phyloP scores from a whole-genome alignment of 805 yeast genomes.

The Ogataea chonburiensis region DNA sequence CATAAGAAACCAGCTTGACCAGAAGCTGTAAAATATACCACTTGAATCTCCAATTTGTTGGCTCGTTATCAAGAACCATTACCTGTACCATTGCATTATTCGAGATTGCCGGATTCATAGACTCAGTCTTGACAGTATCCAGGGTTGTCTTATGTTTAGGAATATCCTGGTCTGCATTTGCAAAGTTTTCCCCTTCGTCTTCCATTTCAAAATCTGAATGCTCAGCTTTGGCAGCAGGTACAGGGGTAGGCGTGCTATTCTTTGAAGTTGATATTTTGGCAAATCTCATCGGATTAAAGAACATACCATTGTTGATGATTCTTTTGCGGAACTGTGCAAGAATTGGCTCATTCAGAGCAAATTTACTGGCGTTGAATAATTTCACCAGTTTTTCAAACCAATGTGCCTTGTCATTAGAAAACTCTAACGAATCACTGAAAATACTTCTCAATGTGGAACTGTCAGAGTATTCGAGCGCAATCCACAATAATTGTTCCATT shows the following conservation, averaged over 20 bases:
- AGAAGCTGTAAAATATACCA: slow-evolving; percentile 46
- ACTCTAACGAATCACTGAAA: slow-evolving; percentile 25
- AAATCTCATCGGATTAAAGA: slow-evolving; percentile 21
- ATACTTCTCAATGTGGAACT: slow-evolving; percentile 22
- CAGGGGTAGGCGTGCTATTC: slow-evolving; percentile 6
- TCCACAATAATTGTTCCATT: slow-evolving; percentile 32
- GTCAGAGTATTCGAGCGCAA: slow-evolving; percentile 32
- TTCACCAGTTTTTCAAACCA: slow-evolving; percentile 33
- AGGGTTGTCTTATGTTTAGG: slow-evolving; percentile 15
- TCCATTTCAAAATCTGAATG: slow-evolving; percentile 19
- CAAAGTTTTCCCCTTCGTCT: slow-evolving; percentile 25
- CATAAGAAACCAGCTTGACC: slow-evolving; percentile 40
- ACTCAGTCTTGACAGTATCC: slow-evolving; percentile 1
- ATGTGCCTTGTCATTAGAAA: slow-evolving; percentile 18
- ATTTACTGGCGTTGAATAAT: slow-evolving; percentile 28
- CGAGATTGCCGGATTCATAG: slow-evolving; percentile 4
- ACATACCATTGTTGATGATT: slow-evolving; percentile 33
- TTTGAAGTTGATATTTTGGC: not conserved
- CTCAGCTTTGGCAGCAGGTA: slow-evolving; percentile 11
- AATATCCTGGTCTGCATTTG: slow-evolving; percentile 20
- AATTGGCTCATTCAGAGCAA: slow-evolving; percentile 24
- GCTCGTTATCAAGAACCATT: slow-evolving; percentile 46
- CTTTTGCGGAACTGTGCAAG: slow-evolving; percentile 27
- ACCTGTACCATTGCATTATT: slow-evolving; percentile 19
- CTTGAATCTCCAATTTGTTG: slow-evolving; percentile 58